These are phyloP conservation scores for Whalleya microplaca DNA, from an alignment of 2,329 filamentous ascomycete genomes.

Conservation along the genomic window DNA sequence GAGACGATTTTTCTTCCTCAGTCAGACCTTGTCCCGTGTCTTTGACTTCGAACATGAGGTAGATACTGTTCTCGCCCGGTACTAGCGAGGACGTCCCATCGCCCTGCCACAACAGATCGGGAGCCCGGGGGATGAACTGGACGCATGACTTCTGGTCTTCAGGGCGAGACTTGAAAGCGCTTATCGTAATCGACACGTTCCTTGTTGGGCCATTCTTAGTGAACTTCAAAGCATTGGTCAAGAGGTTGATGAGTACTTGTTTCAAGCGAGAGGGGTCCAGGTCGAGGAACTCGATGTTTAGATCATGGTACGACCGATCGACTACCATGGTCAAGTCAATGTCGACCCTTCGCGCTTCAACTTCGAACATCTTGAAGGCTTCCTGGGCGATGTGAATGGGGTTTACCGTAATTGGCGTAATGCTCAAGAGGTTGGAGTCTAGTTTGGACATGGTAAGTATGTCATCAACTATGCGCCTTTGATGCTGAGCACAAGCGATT, in stretches of 20 bases:
- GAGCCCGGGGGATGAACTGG: slow-evolving; percentile 64
- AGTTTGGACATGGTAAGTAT: slow-evolving; percentile 69
- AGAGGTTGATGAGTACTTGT: slow-evolving; percentile 75
- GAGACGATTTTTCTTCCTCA: slow-evolving; percentile 63
- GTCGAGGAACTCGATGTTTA: slow-evolving; percentile 69
- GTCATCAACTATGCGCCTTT: slow-evolving; percentile 71
- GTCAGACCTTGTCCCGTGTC: slow-evolving; percentile 69
- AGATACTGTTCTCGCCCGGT: slow-evolving; percentile 57
- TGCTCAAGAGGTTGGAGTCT: slow-evolving; percentile 69
- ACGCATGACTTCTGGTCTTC: slow-evolving; percentile 53
- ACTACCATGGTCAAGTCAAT: slow-evolving; percentile 71
- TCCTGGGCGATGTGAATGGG: slow-evolving; percentile 67
- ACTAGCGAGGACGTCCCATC: slow-evolving; percentile 49
- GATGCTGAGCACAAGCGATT: slow-evolving; percentile 76
- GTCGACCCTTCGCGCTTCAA: slow-evolving; percentile 70
- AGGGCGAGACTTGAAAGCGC: slow-evolving; percentile 48
- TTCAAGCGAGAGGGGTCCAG: slow-evolving; percentile 75
- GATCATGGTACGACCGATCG: slow-evolving; percentile 64
- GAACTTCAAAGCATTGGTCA: slow-evolving; percentile 67
- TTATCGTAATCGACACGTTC: slow-evolving; percentile 55
- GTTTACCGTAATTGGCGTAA: slow-evolving; percentile 70
- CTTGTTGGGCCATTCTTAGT: slow-evolving; percentile 63
- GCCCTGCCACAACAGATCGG: slow-evolving; percentile 62
- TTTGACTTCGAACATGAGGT: slow-evolving; percentile 70
- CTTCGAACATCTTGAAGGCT: slow-evolving; percentile 76